Evolutionary conservation across 1,139 yeast species (phyloP), one percentile per base, ranked within the genome.

Genomic region (Pichiaceae sp.): DNA sequence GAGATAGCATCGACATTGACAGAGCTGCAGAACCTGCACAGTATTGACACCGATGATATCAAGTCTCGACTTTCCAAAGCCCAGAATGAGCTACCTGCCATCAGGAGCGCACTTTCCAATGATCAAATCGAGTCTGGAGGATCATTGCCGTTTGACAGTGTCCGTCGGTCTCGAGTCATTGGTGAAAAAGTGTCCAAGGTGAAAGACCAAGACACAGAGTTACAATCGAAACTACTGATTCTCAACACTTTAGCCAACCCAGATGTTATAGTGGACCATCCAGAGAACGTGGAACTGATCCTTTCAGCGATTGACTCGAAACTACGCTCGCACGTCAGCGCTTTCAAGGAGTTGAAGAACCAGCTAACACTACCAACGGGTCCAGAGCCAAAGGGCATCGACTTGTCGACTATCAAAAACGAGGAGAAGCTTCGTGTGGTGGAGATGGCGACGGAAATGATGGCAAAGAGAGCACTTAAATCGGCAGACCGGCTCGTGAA

Each of bases 241-340:
- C 24, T 52, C 20, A 54, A 55, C 25, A 46, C 53, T 30, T 36
- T 43, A 12, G 25, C 52, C 4, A 41, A 46, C 18, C 54, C 56
- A 1, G 52, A 48, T 9, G 41, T 41, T 19, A 18, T 54, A 5
- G 29, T 49, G 3, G 34, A 44, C 6, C 41, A 47, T 34, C 47
- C 53, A 9, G 29, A 43, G 26, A 38, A 39, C 4, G 33, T 55
- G 18, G 50, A 50, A 25, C 25, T 41, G 6, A 39, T 53, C 12
- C 17, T 53, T 8, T 41, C 49, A 3, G 43, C 42, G 9, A 33
- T 55, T 16, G 57, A 53, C 34, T 32, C 44, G 17, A 44, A 42
- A 34, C 27, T 52, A 14, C 44, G 50, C 29, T 16, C 24, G 3
- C 46, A 47, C 21, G 36, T 44, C 12, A 50, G 46, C 17, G 38